Evolutionary conservation across 1,139 yeast species (phyloP).

Genomic region (Blastobotrys serpentis): DNA sequence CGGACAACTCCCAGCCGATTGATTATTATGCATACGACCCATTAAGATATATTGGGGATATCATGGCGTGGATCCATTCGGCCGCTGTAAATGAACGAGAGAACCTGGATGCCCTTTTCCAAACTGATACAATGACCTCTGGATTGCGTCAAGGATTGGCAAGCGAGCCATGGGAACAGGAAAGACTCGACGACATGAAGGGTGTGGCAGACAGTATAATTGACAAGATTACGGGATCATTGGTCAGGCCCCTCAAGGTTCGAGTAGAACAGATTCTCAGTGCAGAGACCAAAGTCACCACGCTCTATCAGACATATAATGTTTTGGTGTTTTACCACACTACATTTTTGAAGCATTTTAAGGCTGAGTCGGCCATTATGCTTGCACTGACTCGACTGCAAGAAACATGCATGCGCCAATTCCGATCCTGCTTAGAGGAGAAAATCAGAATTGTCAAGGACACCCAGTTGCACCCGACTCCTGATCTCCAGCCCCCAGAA

Average conservation of each 20-base stretch:
- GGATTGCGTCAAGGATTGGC: conserved; percentile 32
- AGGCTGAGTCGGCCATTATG: conserved; percentile 25
- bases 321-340: conserved; percentile 64
- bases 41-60: conserved; percentile 76
- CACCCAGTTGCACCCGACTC: conserved; percentile 16
- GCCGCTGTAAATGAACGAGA: conserved; percentile 89
- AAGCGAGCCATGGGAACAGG: conserved; percentile 31
- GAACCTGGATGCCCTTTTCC: conserved; percentile 57
- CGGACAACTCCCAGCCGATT: conserved; percentile 48
- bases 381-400: conserved; percentile 31
- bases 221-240: conserved; percentile 49
- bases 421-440: conserved; percentile 33
- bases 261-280: conserved; percentile 68
- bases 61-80: conserved; percentile 85
- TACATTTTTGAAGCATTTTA: conserved; percentile 57
- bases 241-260: conserved; percentile 49
- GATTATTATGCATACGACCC: conserved; percentile 77
- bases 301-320: conserved; percentile 58
- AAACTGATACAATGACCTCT: conserved; percentile 40
- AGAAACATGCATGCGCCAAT: conserved; percentile 33
- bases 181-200: conserved; percentile 31
- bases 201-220: conserved; percentile 36
- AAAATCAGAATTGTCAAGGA: conserved; percentile 27
- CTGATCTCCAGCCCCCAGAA: conserved; percentile 40
- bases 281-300: conserved; percentile 58